Percentiles rank a stretch among this genome's conserved stretches.
Evolutionary conservation across 2,329 filamentous ascomycete genomes (phyloP).

Genomic region (Cercospora janseana): DNA sequence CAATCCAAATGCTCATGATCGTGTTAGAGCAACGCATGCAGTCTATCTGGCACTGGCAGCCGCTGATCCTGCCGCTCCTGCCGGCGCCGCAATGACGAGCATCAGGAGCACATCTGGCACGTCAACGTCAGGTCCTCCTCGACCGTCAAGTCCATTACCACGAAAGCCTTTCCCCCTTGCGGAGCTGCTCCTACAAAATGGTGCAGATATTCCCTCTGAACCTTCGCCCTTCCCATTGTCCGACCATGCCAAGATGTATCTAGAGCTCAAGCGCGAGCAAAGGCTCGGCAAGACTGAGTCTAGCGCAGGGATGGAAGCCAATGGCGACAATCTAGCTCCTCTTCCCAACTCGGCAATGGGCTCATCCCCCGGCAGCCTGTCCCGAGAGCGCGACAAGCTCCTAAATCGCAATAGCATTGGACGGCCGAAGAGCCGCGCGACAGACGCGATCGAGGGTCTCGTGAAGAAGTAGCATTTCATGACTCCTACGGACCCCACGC

Average conservation of each 20-base stretch:
- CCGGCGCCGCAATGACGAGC: conserved; percentile 37
- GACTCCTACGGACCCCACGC: conserved; percentile 12
- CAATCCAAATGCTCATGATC: conserved; percentile 83
- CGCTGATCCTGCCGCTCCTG: conserved; percentile 81
- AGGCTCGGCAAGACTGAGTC: conserved; percentile 38
- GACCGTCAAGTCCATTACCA: conserved; percentile 33
- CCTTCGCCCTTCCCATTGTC: conserved; percentile 82
- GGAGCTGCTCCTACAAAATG: conserved; percentile 89
- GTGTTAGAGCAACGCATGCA: conserved; percentile 80
- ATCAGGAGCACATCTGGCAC: conserved; percentile 29
- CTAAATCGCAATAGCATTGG: conserved; percentile 31
- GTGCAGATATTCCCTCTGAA: conserved; percentile 75
- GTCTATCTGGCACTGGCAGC: conserved; percentile 89
- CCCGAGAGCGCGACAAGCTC: conserved; percentile 27
- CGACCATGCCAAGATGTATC: conserved; percentile 73
- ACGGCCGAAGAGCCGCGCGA: conserved; percentile 26
- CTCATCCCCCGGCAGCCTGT: conserved; percentile 11
- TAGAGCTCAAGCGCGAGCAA: conserved; percentile 70
- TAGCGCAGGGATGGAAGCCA: conserved; percentile 31
- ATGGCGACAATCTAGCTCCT: conserved; percentile 59
- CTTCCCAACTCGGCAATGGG: conserved; percentile 48
- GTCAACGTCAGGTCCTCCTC: conserved; percentile 34
- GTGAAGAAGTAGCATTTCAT: conserved; percentile 35
- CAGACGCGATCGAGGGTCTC: conserved; percentile 34
- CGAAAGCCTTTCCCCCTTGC: conserved; percentile 75